These are phyloP conservation scores for Bruguiera hainesii DNA, from an alignment of 441 rosid species.

Conservation along the genomic window DNA sequence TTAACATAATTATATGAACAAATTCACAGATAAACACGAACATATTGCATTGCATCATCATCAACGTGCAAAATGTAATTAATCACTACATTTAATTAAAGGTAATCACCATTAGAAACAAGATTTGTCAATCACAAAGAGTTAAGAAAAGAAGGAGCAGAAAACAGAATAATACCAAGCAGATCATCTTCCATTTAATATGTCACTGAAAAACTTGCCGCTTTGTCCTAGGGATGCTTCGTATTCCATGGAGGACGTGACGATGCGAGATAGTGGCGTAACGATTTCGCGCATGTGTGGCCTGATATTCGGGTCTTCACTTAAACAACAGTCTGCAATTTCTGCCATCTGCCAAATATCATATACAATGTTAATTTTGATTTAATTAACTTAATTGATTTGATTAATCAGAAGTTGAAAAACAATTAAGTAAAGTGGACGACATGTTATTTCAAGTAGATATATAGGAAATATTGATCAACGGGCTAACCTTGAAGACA, in stretches of 20 bases:
- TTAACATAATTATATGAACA: no score
- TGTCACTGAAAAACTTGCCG: constrained; percentile 58
- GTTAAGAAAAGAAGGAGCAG: no score
- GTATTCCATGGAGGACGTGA: constrained; percentile 50
- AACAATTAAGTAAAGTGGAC: no score
- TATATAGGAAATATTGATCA: neutral
- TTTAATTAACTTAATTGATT: no score
- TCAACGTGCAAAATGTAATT: no score
- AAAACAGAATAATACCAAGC: neutral
- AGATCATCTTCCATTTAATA: constrained; percentile 46
- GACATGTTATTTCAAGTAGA: neutral
- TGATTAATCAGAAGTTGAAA: no score
- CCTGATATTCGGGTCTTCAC: constrained; percentile 43
- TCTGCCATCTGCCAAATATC: constrained; percentile 49
- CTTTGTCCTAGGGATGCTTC: constrained; percentile 63
- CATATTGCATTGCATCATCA: no score
- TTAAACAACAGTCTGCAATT: constrained; percentile 50
- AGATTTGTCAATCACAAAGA: no score
- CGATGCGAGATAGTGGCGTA: constrained; percentile 34
- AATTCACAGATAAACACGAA: no score
- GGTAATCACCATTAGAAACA: no score
- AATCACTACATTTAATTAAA: no score
- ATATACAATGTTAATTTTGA: no score
- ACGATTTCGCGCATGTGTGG: constrained; percentile 61
- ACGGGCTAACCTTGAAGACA: constrained; percentile 41